Evolutionary conservation across 2,329 filamentous ascomycete genomes (phyloP).

Genomic region (Aspergillus sp.): DNA sequence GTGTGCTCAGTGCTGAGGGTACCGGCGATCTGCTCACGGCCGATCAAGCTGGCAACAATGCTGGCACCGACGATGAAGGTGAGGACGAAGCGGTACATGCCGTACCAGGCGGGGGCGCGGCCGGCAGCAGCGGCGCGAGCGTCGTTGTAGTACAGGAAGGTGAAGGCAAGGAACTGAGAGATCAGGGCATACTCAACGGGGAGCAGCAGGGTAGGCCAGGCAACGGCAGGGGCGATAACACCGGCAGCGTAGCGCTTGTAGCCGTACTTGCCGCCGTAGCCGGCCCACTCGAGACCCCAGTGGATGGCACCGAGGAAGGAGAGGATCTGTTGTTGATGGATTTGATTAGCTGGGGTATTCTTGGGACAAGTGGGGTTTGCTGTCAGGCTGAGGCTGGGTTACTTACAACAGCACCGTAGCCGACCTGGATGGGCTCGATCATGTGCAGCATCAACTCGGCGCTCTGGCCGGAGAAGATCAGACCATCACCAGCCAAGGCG

Average conservation of each 20-base stretch:
- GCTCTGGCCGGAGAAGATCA: conserved; percentile 68
- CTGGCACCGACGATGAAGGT: conserved; percentile 84
- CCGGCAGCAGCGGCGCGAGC: conserved; percentile 70
- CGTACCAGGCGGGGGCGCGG: conserved; percentile 84
- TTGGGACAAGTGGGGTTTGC: too few relatives aligned
- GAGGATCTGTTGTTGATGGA: conserved; percentile 63
- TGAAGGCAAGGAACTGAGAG: conserved; percentile 81
- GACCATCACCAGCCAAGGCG: conserved; percentile 60
- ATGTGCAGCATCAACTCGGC: conserved; percentile 72
- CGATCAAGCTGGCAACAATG: conserved; percentile 79
- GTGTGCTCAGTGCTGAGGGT: conserved; percentile 38
- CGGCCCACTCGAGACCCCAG: conserved; percentile 85
- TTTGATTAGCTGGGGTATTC: conserved; percentile 3
- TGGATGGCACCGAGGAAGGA: conserved; percentile 93
- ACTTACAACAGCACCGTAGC: conserved; percentile 81
- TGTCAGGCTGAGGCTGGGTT: not conserved
- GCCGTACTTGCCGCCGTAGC: conserved; percentile 67
- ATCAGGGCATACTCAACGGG: conserved; percentile 84
- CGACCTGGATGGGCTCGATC: conserved; percentile 84
- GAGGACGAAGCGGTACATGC: conserved; percentile 85
- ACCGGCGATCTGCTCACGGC: conserved; percentile 71
- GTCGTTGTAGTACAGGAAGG: conserved; percentile 82
- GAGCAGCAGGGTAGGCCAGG: conserved; percentile 87
- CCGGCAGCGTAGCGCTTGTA: conserved; percentile 83
- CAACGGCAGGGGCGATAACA: conserved; percentile 74